phyloP scores from a whole-genome alignment of 2,329 filamentous ascomycete genomes.

The Didymella sp. region DNA sequence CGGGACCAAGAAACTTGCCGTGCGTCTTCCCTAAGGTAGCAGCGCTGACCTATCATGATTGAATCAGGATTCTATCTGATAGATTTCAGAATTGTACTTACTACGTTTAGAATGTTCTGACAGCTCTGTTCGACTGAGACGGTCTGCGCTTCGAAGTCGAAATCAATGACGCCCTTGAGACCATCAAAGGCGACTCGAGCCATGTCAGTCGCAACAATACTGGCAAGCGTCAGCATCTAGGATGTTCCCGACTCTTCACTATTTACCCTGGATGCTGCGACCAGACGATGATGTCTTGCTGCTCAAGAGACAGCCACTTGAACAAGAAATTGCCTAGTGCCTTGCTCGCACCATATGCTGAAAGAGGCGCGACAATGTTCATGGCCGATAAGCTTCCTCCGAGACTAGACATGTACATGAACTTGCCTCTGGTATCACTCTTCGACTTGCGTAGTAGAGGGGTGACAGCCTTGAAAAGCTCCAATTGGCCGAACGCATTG shows the following conservation, averaged over 20 bases:
- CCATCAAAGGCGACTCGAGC: constrained; percentile 10
- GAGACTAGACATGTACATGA: constrained; percentile 25
- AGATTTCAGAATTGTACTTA: no score
- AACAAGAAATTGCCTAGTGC: constrained; percentile 26
- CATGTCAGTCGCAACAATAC: constrained; percentile 18
- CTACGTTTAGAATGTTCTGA: constrained; percentile 8
- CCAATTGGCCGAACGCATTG: constrained; percentile 27
- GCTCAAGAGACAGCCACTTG: constrained; percentile 27
- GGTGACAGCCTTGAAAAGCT: constrained; percentile 23
- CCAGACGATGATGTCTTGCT: constrained; percentile 22
- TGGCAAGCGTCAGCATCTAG: neutral
- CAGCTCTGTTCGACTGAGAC: constrained; percentile 20
- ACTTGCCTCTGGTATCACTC: constrained; percentile 14
- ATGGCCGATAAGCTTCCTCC: constrained; percentile 21
- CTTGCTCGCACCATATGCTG: constrained; percentile 29
- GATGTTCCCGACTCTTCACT: neutral
- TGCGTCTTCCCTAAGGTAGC: constrained; percentile 17
- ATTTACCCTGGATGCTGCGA: constrained; percentile 27
- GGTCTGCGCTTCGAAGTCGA: neutral
- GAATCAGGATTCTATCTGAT: no score
- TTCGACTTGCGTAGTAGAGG: constrained; percentile 15
- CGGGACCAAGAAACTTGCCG: constrained; percentile 19
- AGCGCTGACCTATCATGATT: constrained; percentile 15
- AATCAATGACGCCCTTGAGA: constrained; percentile 1
- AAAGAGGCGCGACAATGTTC: constrained; percentile 6